Evolutionary conservation across 306 rosid species (phyloP), one percentile per base, ranked within the genome.

Genomic region (Astragalus membranaceus): DNA sequence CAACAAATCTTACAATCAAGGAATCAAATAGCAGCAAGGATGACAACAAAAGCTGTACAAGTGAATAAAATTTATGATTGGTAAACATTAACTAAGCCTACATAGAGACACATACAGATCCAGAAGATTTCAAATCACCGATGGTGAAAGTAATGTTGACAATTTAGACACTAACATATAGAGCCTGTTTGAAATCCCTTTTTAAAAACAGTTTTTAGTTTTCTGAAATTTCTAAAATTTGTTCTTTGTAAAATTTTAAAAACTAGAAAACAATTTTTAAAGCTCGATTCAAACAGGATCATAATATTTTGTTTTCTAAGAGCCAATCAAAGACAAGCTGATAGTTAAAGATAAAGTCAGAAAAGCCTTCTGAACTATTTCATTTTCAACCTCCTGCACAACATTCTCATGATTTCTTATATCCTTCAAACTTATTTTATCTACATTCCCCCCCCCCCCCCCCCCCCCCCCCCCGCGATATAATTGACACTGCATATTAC

Each of bases 141-240:
- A 52, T 60, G 68, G 72, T 36, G 71, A 66, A 55, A 79, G 63
- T 20, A 59, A 39, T 29, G 52, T 61, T 67, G 70, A 72, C 61
- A 73, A 61, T 46, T 56, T 52, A 26, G 55, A 79, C 64, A 37
- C 32, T 10, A 5, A 5, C 46, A 63, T 36, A 66, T 30, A 20
- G 23, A 20, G 23, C 23, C 23, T 20, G 2, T 20, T 20, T 20
- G 23, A 20, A 20, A 20, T 20, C 23, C 23, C 23, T 20, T 20
- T 20, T 20, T 20, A 20, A 20, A 20, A 20, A 20, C 23, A 20
- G 23, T 20, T 20, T 20, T 20, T 20, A 20, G 23, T 20, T 20
- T 20, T 20, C 23, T 20, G 23, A 20, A 20, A 20, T 2, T 20
- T 20, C 23, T 20, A 20, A 20, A 20, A 20, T 20, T 20, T 20